Percentiles rank a stretch among this genome's conserved stretches.
Conservation (phyloP, 2,329 filamentous ascomycete genomes). For the Colletotrichum spaethianum region DNA sequence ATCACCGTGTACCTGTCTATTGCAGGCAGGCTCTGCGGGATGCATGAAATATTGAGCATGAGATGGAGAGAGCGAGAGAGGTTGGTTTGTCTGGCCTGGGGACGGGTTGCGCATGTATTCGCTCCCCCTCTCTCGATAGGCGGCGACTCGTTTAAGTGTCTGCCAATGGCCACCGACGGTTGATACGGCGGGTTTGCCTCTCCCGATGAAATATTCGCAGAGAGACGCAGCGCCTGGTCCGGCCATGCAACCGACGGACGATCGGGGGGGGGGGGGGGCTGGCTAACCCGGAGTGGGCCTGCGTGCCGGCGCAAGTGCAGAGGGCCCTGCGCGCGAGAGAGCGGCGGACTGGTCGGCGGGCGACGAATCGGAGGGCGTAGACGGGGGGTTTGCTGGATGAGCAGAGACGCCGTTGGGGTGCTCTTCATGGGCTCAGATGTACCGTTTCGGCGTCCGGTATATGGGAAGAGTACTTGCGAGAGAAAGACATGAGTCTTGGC, state of each 20-base stretch:
- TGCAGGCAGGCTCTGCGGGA: neutral
- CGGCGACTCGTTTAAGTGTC: neutral
- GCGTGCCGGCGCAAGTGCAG: neutral
- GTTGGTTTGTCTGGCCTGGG: neutral
- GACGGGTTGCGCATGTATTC: neutral
- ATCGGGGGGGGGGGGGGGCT: neutral
- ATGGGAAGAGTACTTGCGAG: neutral
- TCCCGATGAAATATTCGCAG: neutral
- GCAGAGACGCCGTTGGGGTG: neutral
- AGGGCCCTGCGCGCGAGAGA: neutral
- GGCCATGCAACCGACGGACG: neutral
- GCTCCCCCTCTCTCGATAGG: neutral
- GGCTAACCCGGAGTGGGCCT: neutral
- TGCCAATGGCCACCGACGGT: neutral
- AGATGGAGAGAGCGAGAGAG: neutral
- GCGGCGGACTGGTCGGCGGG: slow-evolving; percentile 13
- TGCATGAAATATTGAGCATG: neutral
- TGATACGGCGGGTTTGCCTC: neutral
- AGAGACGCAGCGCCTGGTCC: neutral
- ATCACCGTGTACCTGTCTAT: neutral
- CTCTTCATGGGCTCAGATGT: neutral
- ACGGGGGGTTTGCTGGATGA: slow-evolving; percentile 1
- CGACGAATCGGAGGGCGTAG: slow-evolving; percentile 17
- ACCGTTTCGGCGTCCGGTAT: neutral
- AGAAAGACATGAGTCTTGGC: slow-evolving; percentile 1